Evolutionary conservation across 1,284 basidiomycete species (phyloP), one percentile per base, ranked within the genome.

Genomic region (Sphagnurus paluster): DNA sequence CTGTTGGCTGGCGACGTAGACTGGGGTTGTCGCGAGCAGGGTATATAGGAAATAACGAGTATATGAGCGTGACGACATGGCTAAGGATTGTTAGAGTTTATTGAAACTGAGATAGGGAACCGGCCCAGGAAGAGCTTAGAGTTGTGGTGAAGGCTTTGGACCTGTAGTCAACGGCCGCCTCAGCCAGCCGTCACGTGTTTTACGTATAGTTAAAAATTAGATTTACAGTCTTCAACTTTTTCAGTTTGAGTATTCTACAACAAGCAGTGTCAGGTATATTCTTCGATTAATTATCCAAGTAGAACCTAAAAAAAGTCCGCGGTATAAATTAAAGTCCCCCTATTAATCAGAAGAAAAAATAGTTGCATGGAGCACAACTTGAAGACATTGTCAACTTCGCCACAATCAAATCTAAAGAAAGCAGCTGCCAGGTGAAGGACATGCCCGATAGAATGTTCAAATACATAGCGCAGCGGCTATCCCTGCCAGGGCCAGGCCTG

Each of bases 1-100:
- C 33, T 60, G 52, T 32, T 53, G 52, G 25, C 48, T 29, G 19
- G 45, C 45, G 42, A 50, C 45, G 21, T 58, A 55, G 10, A 63
- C 60, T 34, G 62, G 56, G 32, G 28, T 11, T 14, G 24, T 21
- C 28, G 36, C 19, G 21, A 53, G 28, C 14, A 47, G 34, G 26
- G n/a, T 39, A 34, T 21, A 47, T 10, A 44, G 32, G 7, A 48
- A 24, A 39, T n/a, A 37, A 14, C 41, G 45, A 10, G 43, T 14
- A 42, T 9, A 10, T 2, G 3, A 16, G 29, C 4, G 33, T 24
- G 20, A n/a, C 13, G 20, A 30, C 49, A 51, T 51, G n/a, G 19
- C 30, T 11, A 30, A 33, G 36, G 35, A 34, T 34, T 20, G 40
- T 26, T 19, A 16, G 8, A n/a, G 21, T 2, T 24, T 43, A 39